Evolutionary conservation across 1,139 yeast genomes (phyloP).

Genomic region (Magnusiomyces sp.): DNA sequence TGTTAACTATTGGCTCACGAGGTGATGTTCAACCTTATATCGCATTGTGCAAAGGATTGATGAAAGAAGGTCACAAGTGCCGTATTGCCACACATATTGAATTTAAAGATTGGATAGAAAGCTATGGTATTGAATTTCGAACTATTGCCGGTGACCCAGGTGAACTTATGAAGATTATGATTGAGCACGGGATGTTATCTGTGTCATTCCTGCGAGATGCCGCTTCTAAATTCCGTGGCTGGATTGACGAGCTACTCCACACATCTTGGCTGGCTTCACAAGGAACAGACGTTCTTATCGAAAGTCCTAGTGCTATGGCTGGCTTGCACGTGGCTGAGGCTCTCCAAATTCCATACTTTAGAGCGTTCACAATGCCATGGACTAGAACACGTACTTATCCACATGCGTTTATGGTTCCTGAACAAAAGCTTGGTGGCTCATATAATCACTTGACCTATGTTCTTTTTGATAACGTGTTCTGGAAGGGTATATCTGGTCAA

Average conservation of each 20-base stretch:
- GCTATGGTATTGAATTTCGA: slow-evolving; percentile 58
- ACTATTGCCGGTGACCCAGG: slow-evolving; percentile 91
- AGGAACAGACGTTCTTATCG: slow-evolving; percentile 74
- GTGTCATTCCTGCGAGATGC: slow-evolving; percentile 82
- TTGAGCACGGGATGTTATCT: slow-evolving; percentile 79
- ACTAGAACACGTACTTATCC: slow-evolving; percentile 92
- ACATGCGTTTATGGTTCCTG: slow-evolving; percentile 93
- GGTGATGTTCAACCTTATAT: slow-evolving; percentile 97
- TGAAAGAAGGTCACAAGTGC: slow-evolving; percentile 72
- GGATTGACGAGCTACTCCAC: slow-evolving; percentile 65
- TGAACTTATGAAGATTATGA: slow-evolving; percentile 87
- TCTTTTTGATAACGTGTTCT: slow-evolving; percentile 81
- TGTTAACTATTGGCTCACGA: slow-evolving; percentile 85
- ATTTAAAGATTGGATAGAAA: slow-evolving; percentile 63
- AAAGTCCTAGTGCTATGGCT: slow-evolving; percentile 92
- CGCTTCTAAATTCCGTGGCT: slow-evolving; percentile 59
- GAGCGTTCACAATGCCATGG: slow-evolving; percentile 99
- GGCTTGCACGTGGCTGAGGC: slow-evolving; percentile 96
- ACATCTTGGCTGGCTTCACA: slow-evolving; percentile 84
- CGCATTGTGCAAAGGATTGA: slow-evolving; percentile 72
- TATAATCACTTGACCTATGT: slow-evolving; percentile 89
- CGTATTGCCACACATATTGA: slow-evolving; percentile 81
- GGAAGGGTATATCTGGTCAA: slow-evolving; percentile 90
- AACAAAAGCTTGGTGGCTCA: slow-evolving; percentile 84
- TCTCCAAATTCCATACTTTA: slow-evolving; percentile 73